Base-by-base conservation (phyloP, 257 asterid genomes). In the Forsythia viridissima region DNA sequence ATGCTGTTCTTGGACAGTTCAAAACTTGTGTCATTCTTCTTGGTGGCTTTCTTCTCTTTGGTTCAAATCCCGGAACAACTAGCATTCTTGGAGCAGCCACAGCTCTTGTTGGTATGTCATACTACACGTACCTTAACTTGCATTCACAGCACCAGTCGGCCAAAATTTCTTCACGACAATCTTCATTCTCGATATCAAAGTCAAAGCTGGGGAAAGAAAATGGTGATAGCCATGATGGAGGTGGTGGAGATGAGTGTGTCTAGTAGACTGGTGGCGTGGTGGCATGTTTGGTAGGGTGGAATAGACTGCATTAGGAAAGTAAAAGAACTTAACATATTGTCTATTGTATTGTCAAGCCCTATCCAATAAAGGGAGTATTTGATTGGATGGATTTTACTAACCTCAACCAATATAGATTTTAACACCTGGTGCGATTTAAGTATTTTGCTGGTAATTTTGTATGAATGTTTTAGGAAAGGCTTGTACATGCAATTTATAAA, bases 1-100 rank as follows among this genome's bases (percentile, higher is more conserved):
- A 93, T 40, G 99, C 85, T 16, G 98, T 96, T 57, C 97, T 96
- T 3, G 99, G 98, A 78, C 99, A 93, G 90, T 96, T 96, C 88
- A 96, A 96, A 85, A 96, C 98, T 0, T 93, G 99, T 70, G 95
- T 93, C 66, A 92, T 96, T 71, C 96, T 96, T 73, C 92, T 96
- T 1, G 98, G 98, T 30, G 99, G 98, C 7, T 96, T 85, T 83
- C 69, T 93, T 77, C 76, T 91, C 36, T 96, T 96, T 20, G 97
- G 97, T 80, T 93, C 98, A 42, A 93, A 96, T 81, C 99, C 98
- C 0, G 99, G 99, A 73, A 42, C 69, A 4, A 92, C 88, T 18
- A 93, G 99, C 92, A 88, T 92, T 74, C 59, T 86, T 15, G 99
- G 98, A 73, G 99, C 97, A 16, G 85, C 85, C 34, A 87, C 86